A percentile compares a stretch with the other conserved stretches of the same genome.
Evolutionary conservation across 2,329 filamentous ascomycete genomes (phyloP).

Genomic region (Cladophialophora bantiana): DNA sequence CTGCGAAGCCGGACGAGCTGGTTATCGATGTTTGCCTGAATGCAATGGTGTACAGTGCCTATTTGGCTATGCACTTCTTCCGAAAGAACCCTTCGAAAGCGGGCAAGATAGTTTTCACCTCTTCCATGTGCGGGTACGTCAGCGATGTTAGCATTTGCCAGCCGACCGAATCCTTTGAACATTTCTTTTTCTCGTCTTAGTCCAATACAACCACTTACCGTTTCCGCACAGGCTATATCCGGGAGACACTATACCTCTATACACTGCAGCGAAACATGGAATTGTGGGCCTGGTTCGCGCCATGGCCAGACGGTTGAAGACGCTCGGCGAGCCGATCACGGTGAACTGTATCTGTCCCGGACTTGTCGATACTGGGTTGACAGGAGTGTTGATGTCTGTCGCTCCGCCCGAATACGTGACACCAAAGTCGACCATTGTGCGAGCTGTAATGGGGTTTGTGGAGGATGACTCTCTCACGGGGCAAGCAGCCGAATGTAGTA

Average conservation of each 20-base stretch:
- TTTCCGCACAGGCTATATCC: slow-evolving; percentile 10
- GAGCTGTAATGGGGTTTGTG: slow-evolving; percentile 15
- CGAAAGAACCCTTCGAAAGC: slow-evolving; percentile 17
- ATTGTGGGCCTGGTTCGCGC: slow-evolving; percentile 17
- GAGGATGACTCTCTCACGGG: slow-evolving; percentile 5
- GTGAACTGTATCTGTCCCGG: slow-evolving; percentile 21
- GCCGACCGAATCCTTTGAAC: not conserved
- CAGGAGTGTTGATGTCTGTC: slow-evolving; percentile 11
- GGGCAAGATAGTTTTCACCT: slow-evolving; percentile 24
- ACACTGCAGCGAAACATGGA: slow-evolving; percentile 18
- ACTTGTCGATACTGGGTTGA: slow-evolving; percentile 17
- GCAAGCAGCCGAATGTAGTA: slow-evolving; percentile 16
- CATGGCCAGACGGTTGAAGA: slow-evolving; percentile 6
- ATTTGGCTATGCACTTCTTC: slow-evolving; percentile 22
- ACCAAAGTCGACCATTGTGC: slow-evolving; percentile 18
- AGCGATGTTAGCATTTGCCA: not conserved
- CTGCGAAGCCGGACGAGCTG: slow-evolving; percentile 16
- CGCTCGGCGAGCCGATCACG: slow-evolving; percentile 17
- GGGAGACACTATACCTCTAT: slow-evolving; percentile 16
- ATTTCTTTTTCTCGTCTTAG: not conserved
- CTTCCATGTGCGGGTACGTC: slow-evolving; percentile 19
- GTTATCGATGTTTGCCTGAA: slow-evolving; percentile 24
- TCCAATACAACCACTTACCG: not conserved
- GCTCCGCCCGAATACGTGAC: slow-evolving; percentile 18
- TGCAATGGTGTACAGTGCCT: slow-evolving; percentile 22